phyloP scores from a whole-genome alignment of 176 grass and related monocot genomes.

The barley (Hordeum vulgare) region MorexV3_pseudomolecules_assembly NC_058522.1:2234993-2235492 shows the following conservation, averaged over 20 bases:
- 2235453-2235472: background rate
- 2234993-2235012: too few relatives aligned
- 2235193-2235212: conserved; percentile 68
- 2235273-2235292: conserved; percentile 24
- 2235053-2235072: too few relatives aligned
- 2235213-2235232: conserved; percentile 76
- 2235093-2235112: too few relatives aligned
- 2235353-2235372: background rate
- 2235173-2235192: conserved; percentile 68
- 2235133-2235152: conserved; percentile 58
- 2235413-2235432: background rate
- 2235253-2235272: background rate
- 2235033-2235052: too few relatives aligned
- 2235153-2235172: conserved; percentile 85
- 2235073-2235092: too few relatives aligned
- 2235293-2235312: background rate
- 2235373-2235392: background rate
- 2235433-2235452: background rate
- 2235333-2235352: background rate
- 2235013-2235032: too few relatives aligned
- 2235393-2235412: background rate
- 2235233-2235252: conserved; percentile 48
- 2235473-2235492: background rate
- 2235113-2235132: conserved; percentile 61
- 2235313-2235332: conserved; percentile 28